Conservation (phyloP, 805 yeast genomes). For the Lipomyces sp. region DNA sequence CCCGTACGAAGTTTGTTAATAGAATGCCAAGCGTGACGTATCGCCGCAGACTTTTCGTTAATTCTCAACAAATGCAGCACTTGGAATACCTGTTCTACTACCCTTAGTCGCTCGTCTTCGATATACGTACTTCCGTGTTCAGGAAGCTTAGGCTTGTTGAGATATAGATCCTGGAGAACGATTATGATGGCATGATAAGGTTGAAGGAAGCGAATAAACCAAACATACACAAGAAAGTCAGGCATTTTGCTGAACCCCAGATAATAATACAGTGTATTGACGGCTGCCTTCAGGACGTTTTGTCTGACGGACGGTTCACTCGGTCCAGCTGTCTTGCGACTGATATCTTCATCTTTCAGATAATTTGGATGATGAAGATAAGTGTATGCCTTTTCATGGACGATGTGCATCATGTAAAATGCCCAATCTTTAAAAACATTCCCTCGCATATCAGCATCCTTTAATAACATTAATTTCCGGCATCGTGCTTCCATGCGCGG, state of each 20-base stretch:
- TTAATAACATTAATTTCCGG: slow-evolving; percentile 7
- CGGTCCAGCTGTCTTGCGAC: background rate
- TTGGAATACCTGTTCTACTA: slow-evolving; percentile 17
- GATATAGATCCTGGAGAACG: slow-evolving; percentile 26
- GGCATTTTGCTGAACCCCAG: slow-evolving; percentile 21
- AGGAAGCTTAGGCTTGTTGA: slow-evolving; percentile 17
- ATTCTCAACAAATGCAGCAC: slow-evolving; percentile 23
- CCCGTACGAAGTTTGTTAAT: slow-evolving; percentile 29
- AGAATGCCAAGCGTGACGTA: slow-evolving; percentile 21
- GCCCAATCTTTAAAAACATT: slow-evolving; percentile 10
- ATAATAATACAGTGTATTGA: slow-evolving; percentile 22
- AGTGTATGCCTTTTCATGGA: slow-evolving; percentile 21
- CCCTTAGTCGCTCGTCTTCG: slow-evolving; percentile 21
- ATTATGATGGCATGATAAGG: slow-evolving; percentile 30
- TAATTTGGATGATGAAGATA: slow-evolving; percentile 27
- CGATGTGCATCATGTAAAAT: slow-evolving; percentile 17
- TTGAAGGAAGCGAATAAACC: slow-evolving; percentile 24
- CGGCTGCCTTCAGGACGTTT: slow-evolving; percentile 20
- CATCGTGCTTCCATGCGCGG: slow-evolving; percentile 22
- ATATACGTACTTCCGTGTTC: background rate
- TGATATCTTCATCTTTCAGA: slow-evolving; percentile 13
- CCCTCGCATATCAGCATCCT: background rate
- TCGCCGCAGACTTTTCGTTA: slow-evolving; percentile 16
- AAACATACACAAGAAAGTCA: slow-evolving; percentile 20
- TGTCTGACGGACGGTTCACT: slow-evolving; percentile 15